phyloP scores from a whole-genome alignment of 345 rosid species.

The Syzygium grande region DNA sequence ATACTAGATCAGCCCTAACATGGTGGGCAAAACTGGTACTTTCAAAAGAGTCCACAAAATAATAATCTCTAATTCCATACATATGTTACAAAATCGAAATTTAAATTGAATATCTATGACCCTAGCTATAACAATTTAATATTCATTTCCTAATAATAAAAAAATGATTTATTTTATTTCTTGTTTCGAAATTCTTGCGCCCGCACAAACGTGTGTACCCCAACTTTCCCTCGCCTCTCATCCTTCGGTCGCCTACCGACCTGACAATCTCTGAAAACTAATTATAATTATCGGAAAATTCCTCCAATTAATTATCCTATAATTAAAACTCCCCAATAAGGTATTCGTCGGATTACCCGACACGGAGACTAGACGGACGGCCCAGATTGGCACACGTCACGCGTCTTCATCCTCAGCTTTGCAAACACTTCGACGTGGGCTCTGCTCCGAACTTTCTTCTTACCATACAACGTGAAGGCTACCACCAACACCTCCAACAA shows the following conservation, averaged over 20 bases:
- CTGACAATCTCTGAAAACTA: background rate
- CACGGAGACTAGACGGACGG: background rate
- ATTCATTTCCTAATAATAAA: background rate
- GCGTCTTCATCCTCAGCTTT: background rate
- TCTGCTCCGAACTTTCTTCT: background rate
- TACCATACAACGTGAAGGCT: background rate
- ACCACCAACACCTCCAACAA: background rate
- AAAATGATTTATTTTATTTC: background rate
- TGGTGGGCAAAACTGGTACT: background rate
- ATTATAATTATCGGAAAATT: background rate
- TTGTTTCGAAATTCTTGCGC: background rate
- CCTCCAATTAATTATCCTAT: background rate
- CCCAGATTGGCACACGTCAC: background rate
- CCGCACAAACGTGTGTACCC: background rate
- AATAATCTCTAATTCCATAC: background rate
- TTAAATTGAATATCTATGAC: background rate
- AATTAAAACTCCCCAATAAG: background rate
- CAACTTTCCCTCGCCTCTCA: background rate
- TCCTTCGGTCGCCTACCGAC: background rate
- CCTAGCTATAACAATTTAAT: background rate
- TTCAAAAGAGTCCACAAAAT: background rate
- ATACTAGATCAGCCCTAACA: background rate
- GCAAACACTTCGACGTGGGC: background rate
- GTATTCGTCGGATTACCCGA: background rate
- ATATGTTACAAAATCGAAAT: background rate